These are phyloP conservation scores for Colletotrichum destructivum DNA, from an alignment of 2,329 filamentous ascomycete species.

Conservation along the genomic window DNA sequence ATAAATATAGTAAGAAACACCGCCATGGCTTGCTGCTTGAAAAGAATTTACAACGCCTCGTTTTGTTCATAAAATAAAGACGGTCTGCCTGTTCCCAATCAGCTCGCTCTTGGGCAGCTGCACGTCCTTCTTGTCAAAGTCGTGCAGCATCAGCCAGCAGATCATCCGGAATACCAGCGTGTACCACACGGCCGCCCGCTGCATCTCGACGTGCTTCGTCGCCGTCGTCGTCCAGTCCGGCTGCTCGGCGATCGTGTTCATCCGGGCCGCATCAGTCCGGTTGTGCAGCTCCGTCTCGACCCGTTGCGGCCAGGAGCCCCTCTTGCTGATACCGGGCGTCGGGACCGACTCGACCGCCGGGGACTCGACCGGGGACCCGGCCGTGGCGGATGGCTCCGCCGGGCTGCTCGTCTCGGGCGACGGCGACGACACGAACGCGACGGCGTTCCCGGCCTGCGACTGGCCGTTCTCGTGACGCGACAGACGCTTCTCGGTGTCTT, in stretches of 20 bases:
- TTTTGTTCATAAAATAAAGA: constrained; percentile 48
- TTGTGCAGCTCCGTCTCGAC: neutral
- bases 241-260: neutral
- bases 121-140: constrained; percentile 54
- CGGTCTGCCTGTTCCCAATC: constrained; percentile 53
- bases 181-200: constrained; percentile 49
- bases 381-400: too few species aligned
- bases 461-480: neutral
- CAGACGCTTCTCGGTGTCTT: constrained; percentile 3
- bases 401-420: neutral
- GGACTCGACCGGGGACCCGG: neutral
- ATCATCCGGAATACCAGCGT: constrained; percentile 55
- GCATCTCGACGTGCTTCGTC: neutral
- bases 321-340: constrained; percentile 7
- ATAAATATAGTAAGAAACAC: too few species aligned
- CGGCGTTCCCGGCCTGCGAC: neutral
- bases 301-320: constrained; percentile 4
- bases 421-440: neutral
- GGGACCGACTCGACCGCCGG: neutral
- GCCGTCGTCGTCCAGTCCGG: neutral
- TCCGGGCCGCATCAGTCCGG: too few species aligned
- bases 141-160: constrained; percentile 56
- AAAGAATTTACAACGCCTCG: neutral
- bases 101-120: constrained; percentile 52
- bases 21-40: too few species aligned